Percentiles rank a stretch among this genome's conserved stretches.
phyloP scores from a whole-genome alignment of 2,329 filamentous ascomycete genomes.

The Huntiella moniliformis region DNA sequence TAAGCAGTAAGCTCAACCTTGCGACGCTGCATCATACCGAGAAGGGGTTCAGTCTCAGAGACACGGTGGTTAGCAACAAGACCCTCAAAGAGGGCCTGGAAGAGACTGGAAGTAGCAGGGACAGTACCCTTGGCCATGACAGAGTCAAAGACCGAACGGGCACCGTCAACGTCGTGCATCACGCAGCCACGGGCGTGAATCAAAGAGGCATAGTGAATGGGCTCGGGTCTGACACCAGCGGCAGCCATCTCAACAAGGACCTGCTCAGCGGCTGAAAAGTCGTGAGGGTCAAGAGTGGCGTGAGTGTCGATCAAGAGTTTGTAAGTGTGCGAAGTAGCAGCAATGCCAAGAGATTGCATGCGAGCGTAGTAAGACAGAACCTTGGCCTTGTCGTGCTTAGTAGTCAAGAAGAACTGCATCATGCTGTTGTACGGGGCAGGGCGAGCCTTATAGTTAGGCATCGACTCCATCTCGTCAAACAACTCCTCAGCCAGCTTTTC shows the following conservation, averaged over 20 bases:
- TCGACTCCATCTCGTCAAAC: slow-evolving; percentile 97
- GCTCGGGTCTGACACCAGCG: slow-evolving; percentile 60
- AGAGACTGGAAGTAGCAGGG: slow-evolving; percentile 64
- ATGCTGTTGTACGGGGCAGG: slow-evolving; percentile 97
- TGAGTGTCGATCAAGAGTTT: slow-evolving; percentile 93
- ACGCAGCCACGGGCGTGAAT: slow-evolving; percentile 94
- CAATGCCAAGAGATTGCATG: slow-evolving; percentile 73
- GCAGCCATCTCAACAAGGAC: slow-evolving; percentile 62
- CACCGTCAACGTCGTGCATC: slow-evolving; percentile 73
- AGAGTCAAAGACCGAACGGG: slow-evolving; percentile 62
- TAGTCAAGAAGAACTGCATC: slow-evolving; percentile 98
- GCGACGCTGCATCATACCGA: slow-evolving; percentile 55
- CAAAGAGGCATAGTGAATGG: slow-evolving; percentile 86
- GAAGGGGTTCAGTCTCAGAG: slow-evolving; percentile 51
- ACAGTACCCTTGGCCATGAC: slow-evolving; percentile 52
- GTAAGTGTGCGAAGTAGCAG: slow-evolving; percentile 88
- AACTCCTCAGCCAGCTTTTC: slow-evolving; percentile 95
- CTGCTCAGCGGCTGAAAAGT: slow-evolving; percentile 73
- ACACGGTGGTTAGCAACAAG: slow-evolving; percentile 92
- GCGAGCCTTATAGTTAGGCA: slow-evolving; percentile 96
- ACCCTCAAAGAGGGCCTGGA: slow-evolving; percentile 90
- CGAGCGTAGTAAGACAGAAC: slow-evolving; percentile 87
- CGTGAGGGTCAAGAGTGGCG: slow-evolving; percentile 75
- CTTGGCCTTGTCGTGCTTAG: slow-evolving; percentile 88
- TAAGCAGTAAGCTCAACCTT: slow-evolving; percentile 81